Evolutionary conservation across 1,284 basidiomycete species (phyloP), one percentile per base, ranked within the genome.

Genomic region (Pyrrhoderma lamaoense): DNA sequence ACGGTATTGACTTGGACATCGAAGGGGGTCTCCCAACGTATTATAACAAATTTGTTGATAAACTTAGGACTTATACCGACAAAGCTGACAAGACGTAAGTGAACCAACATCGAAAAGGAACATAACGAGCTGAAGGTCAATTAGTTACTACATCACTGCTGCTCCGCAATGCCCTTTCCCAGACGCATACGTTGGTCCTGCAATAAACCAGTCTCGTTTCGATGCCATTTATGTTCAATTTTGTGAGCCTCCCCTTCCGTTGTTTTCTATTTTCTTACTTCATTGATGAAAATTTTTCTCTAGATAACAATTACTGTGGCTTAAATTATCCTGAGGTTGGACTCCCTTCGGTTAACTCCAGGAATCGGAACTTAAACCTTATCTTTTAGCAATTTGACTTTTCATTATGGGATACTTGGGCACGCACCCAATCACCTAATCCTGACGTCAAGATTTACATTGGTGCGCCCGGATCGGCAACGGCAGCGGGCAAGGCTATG

Each of bases 1-100:
- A 64, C 44, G 62, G 62, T 1, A 57, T 64, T 40, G 63, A 64
- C 49, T 54, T 64, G 11, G 63, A 64, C 49, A 62, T 64, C 43
- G 63, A 64, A 51, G 58, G 59, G 25, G 63, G 63, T 18, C 47
- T 55, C 3, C 57, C 53, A 18, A 53, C 57, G 16, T 58, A 58
- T 27, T 64, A 62, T 44, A 54, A 54, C 23, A 58, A 59, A 14
- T 64, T 65, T 36, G 59, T 65, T 25, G 63, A 60, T 47, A 57
- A 56, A 44, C 44, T 65, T 3, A 56, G 60, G 14, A 51, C 58
- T 11, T 49, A 59, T 46, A 58, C 55, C 38, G 46, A 51, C 14
- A 49, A 52, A 22, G 57, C 60, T 11, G 47, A 55, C 37, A 60
- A 61, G 53, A 49, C 54, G 58, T 61, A 42, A 40, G 57, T 52